Conservation (phyloP, 768 basidiomycete species). For the Tricholoma flavovirens region DNA sequence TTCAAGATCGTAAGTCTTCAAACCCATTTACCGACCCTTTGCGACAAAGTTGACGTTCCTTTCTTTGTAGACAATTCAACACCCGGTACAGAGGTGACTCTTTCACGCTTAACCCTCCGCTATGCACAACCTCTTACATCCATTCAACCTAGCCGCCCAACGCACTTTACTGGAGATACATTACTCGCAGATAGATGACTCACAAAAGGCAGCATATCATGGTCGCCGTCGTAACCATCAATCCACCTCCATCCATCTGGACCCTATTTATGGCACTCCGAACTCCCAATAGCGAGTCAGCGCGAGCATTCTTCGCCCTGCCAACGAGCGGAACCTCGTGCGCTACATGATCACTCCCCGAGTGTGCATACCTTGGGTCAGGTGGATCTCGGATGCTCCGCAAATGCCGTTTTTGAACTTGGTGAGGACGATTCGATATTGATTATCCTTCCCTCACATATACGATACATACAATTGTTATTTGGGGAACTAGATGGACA, state of each 20-base stretch:
- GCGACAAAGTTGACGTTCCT: conserved; percentile 3
- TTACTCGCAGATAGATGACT: conserved; percentile 35
- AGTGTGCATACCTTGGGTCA: neutral
- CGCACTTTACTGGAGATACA: conserved; percentile 39
- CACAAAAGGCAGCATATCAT: conserved; percentile 1
- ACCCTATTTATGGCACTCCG: conserved; percentile 9
- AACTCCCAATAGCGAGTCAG: neutral
- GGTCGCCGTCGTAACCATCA: conserved; percentile 14
- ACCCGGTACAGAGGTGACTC: conserved; percentile 38
- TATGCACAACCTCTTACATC: conserved; percentile 11
- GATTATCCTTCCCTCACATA: neutral
- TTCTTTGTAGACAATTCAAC: conserved; percentile 50
- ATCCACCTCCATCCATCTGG: conserved; percentile 2
- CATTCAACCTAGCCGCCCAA: conserved; percentile 32
- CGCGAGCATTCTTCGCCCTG: neutral
- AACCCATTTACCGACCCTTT: neutral
- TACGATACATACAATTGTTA: neutral
- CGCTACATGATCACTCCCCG: neutral
- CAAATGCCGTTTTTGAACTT: neutral
- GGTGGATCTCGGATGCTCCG: neutral
- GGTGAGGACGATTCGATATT: neutral
- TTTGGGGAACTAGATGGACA: neutral
- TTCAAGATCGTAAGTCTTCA: conserved; percentile 53
- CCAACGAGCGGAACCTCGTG: neutral
- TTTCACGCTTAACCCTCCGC: neutral